Conservation (phyloP, 345 rosid species). For the Cardamine resedifolia region DNA sequence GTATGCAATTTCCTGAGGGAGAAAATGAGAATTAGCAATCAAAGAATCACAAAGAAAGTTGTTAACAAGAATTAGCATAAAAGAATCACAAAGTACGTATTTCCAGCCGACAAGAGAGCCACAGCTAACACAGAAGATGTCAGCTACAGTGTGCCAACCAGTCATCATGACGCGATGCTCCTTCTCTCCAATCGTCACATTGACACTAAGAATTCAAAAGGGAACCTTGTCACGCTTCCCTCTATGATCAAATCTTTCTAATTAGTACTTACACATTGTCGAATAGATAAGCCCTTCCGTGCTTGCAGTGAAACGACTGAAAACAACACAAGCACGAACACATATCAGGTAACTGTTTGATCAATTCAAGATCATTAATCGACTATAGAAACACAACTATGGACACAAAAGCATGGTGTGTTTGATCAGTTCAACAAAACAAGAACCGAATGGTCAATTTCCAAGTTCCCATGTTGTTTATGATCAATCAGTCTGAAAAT, state of each 20-base stretch:
- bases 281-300: constrained; percentile 83
- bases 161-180: constrained; percentile 76
- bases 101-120: constrained; percentile 87
- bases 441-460: not conserved
- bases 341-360: constrained; percentile 16
- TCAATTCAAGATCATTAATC: not conserved
- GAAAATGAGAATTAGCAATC: constrained; percentile 4
- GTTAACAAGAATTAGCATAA: constrained; percentile 4
- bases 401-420: not conserved
- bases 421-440: not conserved
- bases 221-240: not conserved
- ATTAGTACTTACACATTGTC: constrained; percentile 61
- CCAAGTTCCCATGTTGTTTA: not conserved
- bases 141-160: constrained; percentile 79
- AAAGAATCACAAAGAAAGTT: constrained; percentile 10
- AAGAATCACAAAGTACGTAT: constrained; percentile 50
- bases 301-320: constrained; percentile 69
- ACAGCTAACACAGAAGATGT: constrained; percentile 75
- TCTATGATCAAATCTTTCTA: not conserved
- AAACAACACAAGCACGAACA: constrained; percentile 35
- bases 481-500: not conserved
- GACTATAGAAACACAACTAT: not conserved
- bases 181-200: constrained; percentile 57
- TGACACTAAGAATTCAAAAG: constrained; percentile 47
- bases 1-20: constrained; percentile 54